Percentiles rank a stretch among this genome's conserved stretches.
Conservation (phyloP, 352 stramenopile genomes). For the Globisporangium takayamanum region DNA sequence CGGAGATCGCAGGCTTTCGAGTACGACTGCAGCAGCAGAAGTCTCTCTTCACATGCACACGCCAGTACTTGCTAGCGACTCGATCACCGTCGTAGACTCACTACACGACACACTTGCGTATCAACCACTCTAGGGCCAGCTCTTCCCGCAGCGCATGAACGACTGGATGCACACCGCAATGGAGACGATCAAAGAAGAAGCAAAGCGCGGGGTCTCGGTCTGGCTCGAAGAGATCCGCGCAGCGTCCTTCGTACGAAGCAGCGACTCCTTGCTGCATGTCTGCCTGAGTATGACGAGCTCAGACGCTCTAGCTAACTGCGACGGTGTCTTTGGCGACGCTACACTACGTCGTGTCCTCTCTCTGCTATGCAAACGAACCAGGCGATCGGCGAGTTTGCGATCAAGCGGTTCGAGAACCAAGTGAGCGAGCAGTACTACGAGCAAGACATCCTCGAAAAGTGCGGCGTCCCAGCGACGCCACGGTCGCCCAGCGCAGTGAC, state of each 20-base stretch:
- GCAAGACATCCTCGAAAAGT: slow-evolving; percentile 70
- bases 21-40: slow-evolving; percentile 15
- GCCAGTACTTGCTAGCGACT: neutral
- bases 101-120: neutral
- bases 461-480: slow-evolving; percentile 21
- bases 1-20: slow-evolving; percentile 62
- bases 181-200: slow-evolving; percentile 67
- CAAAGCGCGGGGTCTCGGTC: slow-evolving; percentile 48
- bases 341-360: neutral
- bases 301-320: no score
- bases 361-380: slow-evolving; percentile 8
- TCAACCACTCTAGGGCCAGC: slow-evolving; percentile 31
- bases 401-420: slow-evolving; percentile 71
- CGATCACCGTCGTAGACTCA: neutral
- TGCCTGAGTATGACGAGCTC: neutral
- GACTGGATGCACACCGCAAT: slow-evolving; percentile 74
- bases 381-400: slow-evolving; percentile 57
- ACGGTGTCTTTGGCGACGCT: neutral
- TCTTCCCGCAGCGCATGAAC: slow-evolving; percentile 73
- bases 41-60: neutral
- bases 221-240: slow-evolving; percentile 74
- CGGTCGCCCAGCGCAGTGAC: slow-evolving; percentile 10
- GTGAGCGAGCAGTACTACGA: slow-evolving; percentile 71
- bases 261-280: neutral
- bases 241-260: slow-evolving; percentile 30